phyloP scores from a whole-genome alignment of 768 basidiomycete genomes.

The Rossbeevera mucosa region DNA sequence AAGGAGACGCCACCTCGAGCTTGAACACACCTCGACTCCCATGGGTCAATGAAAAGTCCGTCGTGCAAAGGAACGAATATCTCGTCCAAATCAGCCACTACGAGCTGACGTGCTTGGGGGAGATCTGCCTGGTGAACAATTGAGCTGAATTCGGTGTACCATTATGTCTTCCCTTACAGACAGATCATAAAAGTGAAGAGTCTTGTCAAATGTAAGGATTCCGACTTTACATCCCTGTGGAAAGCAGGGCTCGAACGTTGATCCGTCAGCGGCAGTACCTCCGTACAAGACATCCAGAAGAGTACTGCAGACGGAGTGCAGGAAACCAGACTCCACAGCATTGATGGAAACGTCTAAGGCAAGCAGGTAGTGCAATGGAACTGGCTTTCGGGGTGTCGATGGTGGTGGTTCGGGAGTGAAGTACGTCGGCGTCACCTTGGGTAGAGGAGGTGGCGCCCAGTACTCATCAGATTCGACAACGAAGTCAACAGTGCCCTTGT shows the following conservation, averaged over 20 bases:
- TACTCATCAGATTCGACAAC: slow-evolving; percentile 70
- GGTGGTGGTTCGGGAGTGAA: slow-evolving; percentile 47
- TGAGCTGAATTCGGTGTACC: slow-evolving; percentile 14
- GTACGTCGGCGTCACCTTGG: slow-evolving; percentile 49
- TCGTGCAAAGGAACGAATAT: slow-evolving; percentile 74
- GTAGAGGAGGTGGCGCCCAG: slow-evolving; percentile 71
- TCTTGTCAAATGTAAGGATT: slow-evolving; percentile 76
- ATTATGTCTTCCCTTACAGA: slow-evolving; percentile 50
- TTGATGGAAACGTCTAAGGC: slow-evolving; percentile 78
- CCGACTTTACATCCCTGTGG: slow-evolving; percentile 57
- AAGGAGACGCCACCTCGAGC: not conserved
- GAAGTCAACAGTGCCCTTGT: slow-evolving; percentile 90
- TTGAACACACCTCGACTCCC: slow-evolving; percentile 57
- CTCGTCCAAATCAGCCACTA: slow-evolving; percentile 89
- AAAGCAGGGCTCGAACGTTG: slow-evolving; percentile 45
- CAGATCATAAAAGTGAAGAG: slow-evolving; percentile 85
- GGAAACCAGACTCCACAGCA: slow-evolving; percentile 63
- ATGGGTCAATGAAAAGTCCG: slow-evolving; percentile 74
- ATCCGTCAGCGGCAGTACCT: slow-evolving; percentile 37
- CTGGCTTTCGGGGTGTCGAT: slow-evolving; percentile 47
- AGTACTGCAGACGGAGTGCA: slow-evolving; percentile 58
- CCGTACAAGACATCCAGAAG: slow-evolving; percentile 67
- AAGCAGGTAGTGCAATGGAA: slow-evolving; percentile 75
- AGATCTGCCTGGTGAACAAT: slow-evolving; percentile 37
- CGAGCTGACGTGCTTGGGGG: slow-evolving; percentile 58